These are phyloP conservation scores for Lentinula sp. DNA, from an alignment of 768 basidiomycete genomes.

Conservation along the genomic window DNA sequence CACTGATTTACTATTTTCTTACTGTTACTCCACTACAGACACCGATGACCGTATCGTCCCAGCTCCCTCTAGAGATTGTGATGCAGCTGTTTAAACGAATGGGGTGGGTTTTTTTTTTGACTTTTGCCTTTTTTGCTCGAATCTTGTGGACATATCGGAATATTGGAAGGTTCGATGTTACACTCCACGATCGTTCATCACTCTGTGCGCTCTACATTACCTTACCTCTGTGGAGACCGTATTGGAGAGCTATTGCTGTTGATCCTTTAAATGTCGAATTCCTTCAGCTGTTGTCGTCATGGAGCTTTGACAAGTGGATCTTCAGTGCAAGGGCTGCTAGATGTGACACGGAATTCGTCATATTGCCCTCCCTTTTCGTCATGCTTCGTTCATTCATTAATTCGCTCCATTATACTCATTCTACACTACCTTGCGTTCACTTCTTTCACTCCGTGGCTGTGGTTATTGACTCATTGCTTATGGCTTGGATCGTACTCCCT, in stretches of 20 bases:
- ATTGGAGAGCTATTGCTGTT: not conserved
- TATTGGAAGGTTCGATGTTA: not conserved
- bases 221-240: too few relatives aligned
- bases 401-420: not conserved
- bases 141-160: not conserved
- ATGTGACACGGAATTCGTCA: not conserved
- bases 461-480: not conserved
- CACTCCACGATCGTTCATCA: not conserved
- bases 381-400: not conserved
- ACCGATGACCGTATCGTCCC: slow-evolving; percentile 87
- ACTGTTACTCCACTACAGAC: slow-evolving; percentile 46
- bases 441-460: not conserved
- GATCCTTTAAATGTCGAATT: not conserved
- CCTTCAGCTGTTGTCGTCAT: slow-evolving; percentile 1
- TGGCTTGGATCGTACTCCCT: not conserved
- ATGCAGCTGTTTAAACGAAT: slow-evolving; percentile 97
- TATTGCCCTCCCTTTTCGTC: not conserved
- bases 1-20: not conserved
- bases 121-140: not conserved
- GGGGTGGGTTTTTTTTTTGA: slow-evolving; percentile 59
- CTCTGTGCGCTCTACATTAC: too few relatives aligned
- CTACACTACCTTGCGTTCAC: not conserved
- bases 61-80: slow-evolving; percentile 90
- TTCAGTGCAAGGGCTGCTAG: not conserved
- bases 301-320: not conserved